A percentile compares a stretch with the other conserved stretches of the same genome.
Evolutionary conservation across 2,329 filamentous ascomycete species (phyloP).

Genomic region (Talaromyces sp.): DNA sequence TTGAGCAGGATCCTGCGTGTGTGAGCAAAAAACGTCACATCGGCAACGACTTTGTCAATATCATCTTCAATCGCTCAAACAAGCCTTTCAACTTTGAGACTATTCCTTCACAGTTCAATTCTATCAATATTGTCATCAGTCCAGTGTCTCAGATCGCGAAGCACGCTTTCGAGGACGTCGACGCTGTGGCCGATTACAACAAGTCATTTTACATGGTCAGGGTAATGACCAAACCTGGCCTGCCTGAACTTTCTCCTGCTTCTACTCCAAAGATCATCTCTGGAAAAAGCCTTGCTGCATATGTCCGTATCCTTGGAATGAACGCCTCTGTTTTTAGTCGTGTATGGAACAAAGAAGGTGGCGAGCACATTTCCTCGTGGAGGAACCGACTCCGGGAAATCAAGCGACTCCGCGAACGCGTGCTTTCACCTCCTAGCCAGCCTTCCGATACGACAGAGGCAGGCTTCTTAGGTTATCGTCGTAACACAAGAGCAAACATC

Average conservation of each 20-base stretch:
- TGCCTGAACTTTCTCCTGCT: slow-evolving; percentile 87
- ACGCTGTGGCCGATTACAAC: slow-evolving; percentile 22
- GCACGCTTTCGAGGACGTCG: slow-evolving; percentile 30
- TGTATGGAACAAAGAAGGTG: slow-evolving; percentile 73
- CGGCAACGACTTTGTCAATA: slow-evolving; percentile 96
- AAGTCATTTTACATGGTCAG: slow-evolving; percentile 78
- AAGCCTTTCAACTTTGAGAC: slow-evolving; percentile 82
- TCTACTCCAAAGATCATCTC: slow-evolving; percentile 86
- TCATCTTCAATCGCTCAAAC: slow-evolving; percentile 97
- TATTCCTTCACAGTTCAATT: slow-evolving; percentile 93
- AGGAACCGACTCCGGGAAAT: slow-evolving; percentile 81
- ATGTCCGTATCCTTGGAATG: slow-evolving; percentile 82
- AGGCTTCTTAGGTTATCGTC: slow-evolving; percentile 28
- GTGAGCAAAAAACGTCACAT: slow-evolving; percentile 90
- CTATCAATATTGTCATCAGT: slow-evolving; percentile 92
- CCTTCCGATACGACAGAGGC: slow-evolving; percentile 27
- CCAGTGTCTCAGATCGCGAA: slow-evolving; percentile 56
- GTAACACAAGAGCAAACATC: slow-evolving; percentile 35
- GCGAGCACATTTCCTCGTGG: slow-evolving; percentile 87
- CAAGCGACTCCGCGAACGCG: slow-evolving; percentile 66
- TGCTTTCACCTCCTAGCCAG: slow-evolving; percentile 26
- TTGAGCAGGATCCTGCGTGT: slow-evolving; percentile 69
- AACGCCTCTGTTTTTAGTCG: slow-evolving; percentile 91
- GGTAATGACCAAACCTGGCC: slow-evolving; percentile 80
- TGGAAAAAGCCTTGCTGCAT: slow-evolving; percentile 72